Conservation (phyloP, 2,329 filamentous ascomycete genomes). For the Mycogone perniciosa region DNA sequence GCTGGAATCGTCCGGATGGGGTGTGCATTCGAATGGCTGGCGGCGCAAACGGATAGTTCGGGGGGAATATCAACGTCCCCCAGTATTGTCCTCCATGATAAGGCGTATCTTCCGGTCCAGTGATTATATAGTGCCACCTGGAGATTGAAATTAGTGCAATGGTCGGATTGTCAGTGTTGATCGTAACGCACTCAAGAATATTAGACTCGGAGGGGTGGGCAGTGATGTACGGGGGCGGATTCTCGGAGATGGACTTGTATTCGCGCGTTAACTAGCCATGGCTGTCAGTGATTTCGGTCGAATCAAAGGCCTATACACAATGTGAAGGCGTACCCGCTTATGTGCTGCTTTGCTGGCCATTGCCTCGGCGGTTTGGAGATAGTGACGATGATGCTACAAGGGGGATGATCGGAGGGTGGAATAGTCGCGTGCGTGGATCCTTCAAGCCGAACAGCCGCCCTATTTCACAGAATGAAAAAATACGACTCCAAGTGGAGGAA, state of each 20-base stretch:
- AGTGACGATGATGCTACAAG: neutral
- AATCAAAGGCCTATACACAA: neutral
- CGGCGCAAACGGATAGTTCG: slow-evolving; percentile 94
- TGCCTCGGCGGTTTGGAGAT: slow-evolving; percentile 12
- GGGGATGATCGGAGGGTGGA: slow-evolving; percentile 16
- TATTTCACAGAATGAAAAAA: neutral
- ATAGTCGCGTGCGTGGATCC: slow-evolving; percentile 1
- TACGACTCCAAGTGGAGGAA: neutral
- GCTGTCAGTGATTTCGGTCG: neutral
- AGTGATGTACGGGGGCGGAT: slow-evolving; percentile 81
- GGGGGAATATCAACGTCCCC: slow-evolving; percentile 91
- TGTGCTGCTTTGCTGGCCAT: slow-evolving; percentile 70
- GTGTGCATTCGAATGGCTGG: slow-evolving; percentile 99
- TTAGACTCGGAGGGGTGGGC: slow-evolving; percentile 87
- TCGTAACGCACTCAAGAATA: slow-evolving; percentile 67
- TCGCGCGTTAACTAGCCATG: slow-evolving; percentile 52
- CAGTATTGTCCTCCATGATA: slow-evolving; percentile 96
- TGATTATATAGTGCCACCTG: slow-evolving; percentile 93
- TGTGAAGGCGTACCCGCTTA: slow-evolving; percentile 52
- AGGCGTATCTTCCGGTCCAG: slow-evolving; percentile 86
- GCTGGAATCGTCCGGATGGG: slow-evolving; percentile 89
- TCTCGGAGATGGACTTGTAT: slow-evolving; percentile 58
- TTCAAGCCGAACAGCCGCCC: too few species aligned
- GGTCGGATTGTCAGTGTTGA: neutral
- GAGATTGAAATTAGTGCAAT: slow-evolving; percentile 1